Base-by-base conservation (phyloP, 164 flowering plant species). In the Dillenia suffruticosa region DNA sequence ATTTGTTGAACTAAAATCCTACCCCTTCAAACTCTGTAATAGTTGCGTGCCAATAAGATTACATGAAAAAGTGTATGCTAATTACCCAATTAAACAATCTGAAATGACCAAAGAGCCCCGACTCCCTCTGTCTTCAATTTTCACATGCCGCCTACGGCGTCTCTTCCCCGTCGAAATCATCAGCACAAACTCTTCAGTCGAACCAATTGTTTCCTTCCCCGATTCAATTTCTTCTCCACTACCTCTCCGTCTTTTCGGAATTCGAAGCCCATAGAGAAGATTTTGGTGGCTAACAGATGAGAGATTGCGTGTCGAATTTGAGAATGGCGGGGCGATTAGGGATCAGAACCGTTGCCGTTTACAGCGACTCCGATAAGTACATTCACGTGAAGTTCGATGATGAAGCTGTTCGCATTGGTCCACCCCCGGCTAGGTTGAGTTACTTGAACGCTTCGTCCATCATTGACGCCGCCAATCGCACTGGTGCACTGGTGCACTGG, bases 231-330 rank as follows among this genome's bases (percentile, higher is more conserved):
- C 2, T 68, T 67, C 50, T 67, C 72, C 1, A 10, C 58, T 10
- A 32, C 72, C 47, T 5, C 52, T 43, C 57, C 58, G 11, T 44
- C 72, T 47, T 5, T 49, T 43, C 59, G 16, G 16, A 44, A 17
- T 9, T 52, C 54, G 24, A 13, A 56, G 45, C 63, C 73, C 22
- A 87, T 91, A 2, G 96, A 94, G 84, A 94, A 94, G 70, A 86
- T 95, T 47, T 63, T 95, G 49, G 68, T 95, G 15, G 97, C 99
- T 0, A 92, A 95, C 72, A 69, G 99, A 72, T 97, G 99, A 58
- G 99, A 95, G 62, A 89, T 95, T 1, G 97, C 96, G 10, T 89
- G 96, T 77, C 69, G 99, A 57, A 84, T 95, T 54, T 85, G 62
- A 69, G 92, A 63, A 92, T 97, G 1, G 88, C 99, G 12, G 88